Percentiles rank a stretch among this genome's conserved stretches.
Conservation (phyloP, 2,329 filamentous ascomycete genomes). For the Truncatella angustata region DNA sequence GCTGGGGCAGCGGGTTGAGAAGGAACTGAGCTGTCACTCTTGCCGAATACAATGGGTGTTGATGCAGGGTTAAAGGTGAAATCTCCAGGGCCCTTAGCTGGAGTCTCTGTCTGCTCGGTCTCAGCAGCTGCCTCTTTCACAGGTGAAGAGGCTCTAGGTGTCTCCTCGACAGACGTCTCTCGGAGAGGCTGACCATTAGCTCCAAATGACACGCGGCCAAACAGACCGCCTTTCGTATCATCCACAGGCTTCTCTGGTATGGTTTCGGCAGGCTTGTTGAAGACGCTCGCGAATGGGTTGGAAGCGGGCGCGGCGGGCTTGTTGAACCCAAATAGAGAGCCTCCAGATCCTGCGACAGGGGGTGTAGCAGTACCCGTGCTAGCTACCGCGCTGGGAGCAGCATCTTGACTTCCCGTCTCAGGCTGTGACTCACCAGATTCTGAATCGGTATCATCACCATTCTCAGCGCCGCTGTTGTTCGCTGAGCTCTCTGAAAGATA, state of each 20-base stretch:
- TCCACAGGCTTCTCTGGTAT: slow-evolving; percentile 16
- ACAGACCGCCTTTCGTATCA: slow-evolving; percentile 27
- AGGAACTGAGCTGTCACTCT: slow-evolving; percentile 24
- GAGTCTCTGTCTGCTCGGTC: slow-evolving; percentile 18
- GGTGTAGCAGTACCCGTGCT: slow-evolving; percentile 41
- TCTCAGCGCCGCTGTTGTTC: slow-evolving; percentile 51
- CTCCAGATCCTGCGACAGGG: slow-evolving; percentile 34
- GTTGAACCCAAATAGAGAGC: slow-evolving; percentile 28
- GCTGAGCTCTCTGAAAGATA: slow-evolving; percentile 58
- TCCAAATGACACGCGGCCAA: slow-evolving; percentile 29
- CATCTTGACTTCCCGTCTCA: slow-evolving; percentile 40
- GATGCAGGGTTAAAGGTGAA: slow-evolving; percentile 30
- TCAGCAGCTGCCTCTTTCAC: slow-evolving; percentile 13
- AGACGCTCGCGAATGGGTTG: slow-evolving; percentile 6
- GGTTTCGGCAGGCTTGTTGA: slow-evolving; percentile 10
- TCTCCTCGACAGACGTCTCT: slow-evolving; percentile 19
- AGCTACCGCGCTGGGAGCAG: slow-evolving; percentile 38
- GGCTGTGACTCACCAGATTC: slow-evolving; percentile 46
- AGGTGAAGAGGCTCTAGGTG: slow-evolving; percentile 13
- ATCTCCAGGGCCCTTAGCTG: slow-evolving; percentile 28
- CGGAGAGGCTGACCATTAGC: slow-evolving; percentile 30
- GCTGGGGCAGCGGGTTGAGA: slow-evolving; percentile 29
- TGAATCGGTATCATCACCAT: slow-evolving; percentile 41
- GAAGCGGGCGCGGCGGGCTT: slow-evolving; percentile 22
- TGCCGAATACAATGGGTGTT: slow-evolving; percentile 26